These are phyloP conservation scores for Carpinus viminea DNA, from an alignment of 306 rosid species.

Conservation along the genomic window DNA sequence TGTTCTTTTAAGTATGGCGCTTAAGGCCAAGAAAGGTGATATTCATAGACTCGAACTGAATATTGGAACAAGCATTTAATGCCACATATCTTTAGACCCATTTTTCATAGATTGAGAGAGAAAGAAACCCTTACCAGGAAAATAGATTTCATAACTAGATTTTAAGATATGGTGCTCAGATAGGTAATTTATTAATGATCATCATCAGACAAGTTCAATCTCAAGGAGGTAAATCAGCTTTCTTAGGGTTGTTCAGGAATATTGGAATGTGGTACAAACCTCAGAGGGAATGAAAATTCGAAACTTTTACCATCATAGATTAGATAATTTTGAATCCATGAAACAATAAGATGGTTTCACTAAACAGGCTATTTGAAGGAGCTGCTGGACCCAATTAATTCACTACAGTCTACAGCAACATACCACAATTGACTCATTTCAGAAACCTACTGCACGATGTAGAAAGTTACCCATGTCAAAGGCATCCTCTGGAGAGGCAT, in stretches of 20 bases:
- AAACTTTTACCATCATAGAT: constrained; percentile 14
- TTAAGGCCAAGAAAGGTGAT: neutral
- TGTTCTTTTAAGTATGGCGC: neutral
- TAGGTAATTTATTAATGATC: neutral
- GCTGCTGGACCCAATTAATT: constrained; percentile 26
- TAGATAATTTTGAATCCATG: neutral
- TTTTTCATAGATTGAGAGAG: neutral
- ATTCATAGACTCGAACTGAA: neutral
- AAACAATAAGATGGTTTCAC: neutral
- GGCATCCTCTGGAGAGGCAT: constrained; percentile 45
- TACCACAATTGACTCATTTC: constrained; percentile 24
- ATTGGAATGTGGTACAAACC: too few species aligned
- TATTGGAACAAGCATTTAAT: neutral
- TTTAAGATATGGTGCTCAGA: neutral
- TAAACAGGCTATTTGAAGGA: constrained; percentile 22
- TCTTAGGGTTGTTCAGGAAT: too few species aligned
- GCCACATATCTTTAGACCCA: neutral
- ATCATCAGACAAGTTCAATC: too few species aligned
- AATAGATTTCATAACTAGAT: neutral
- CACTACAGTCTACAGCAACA: constrained; percentile 28
- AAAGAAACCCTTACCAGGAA: neutral
- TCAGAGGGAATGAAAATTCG: too few species aligned
- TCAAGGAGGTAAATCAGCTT: too few species aligned
- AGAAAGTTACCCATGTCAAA: constrained; percentile 34
- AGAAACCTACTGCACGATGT: constrained; percentile 17